Base-by-base conservation (phyloP, 208 protist genomes). In the Wallacemonas sp. region DNA sequence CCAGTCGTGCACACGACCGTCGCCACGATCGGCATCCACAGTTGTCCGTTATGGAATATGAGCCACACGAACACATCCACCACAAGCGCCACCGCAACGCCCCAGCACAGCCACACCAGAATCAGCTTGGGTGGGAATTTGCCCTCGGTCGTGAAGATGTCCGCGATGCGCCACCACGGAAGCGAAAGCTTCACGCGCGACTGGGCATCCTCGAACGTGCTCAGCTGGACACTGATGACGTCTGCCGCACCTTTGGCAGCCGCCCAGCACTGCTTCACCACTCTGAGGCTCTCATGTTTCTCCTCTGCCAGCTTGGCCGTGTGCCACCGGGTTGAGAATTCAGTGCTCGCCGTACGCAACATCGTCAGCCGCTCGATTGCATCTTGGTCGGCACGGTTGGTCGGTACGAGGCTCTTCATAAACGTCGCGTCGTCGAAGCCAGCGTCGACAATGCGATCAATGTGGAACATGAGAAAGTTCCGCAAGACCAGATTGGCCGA, bases 381-480 rank as follows among this genome's bases (percentile, higher is more conserved):
- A 4, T 56, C 61, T 6, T 56, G 43, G 58, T 76, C 69, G 29
- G 16, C 23, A 3, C 12, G 17, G 32, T 65, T 34, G 1, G 38
- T 46, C 0, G 48, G 58, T 21, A 41, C 30, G 11, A 80, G 30
- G 26, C 38, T 54, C 6, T 36, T n/a, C 61, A 80, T 66, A 49
- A 80, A 80, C 5, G 38, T 57, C 11, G 43, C 8, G 58, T 76
- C 60, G 32, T 43, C 44, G 47, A 80, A 68, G 34, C 47, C 49
- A 36, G 75, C 58, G 0, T 66, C 24, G 43, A 80, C 19, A 34
- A 80, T 68, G 49, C 75, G 58, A 12, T 66, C 46, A 17, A 80
- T 34, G 19, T 80, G 75, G 47, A 80, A 80, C 9, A 70, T 52
- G 6, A 80, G 48, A 68, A 68, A 67, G 12, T 67, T 44, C 5